Evolutionary conservation across 306 rosid genomes (phyloP), one percentile per base, ranked within the genome.

Genomic region (Sphenostylis stenocarpa): DNA sequence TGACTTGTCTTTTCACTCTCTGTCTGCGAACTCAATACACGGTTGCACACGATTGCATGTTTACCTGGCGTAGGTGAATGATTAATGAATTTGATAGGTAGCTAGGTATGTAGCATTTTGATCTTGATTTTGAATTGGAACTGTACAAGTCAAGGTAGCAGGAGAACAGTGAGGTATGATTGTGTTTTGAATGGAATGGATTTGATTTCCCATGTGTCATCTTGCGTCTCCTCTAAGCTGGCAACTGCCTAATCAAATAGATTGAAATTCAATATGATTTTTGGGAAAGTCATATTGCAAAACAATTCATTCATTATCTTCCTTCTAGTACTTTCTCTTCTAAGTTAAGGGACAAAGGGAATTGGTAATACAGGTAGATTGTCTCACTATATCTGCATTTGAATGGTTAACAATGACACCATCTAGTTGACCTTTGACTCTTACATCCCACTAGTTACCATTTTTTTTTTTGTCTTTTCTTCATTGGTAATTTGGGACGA

Each of bases 1-100:
- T 85, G 96, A 93, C 86, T 89, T 85, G 98, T 93, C 98, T 85
- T 91, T 70, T 91, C 98, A 91, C 64, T 45, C 41, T 26, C 8
- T 39, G 11, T 70, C 80, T 68, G 68, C 76, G 44, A 28, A 51
- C 84, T 78, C 47, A 75, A 64, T 84, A 75, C 90, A 84, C 86
- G 87, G 51, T 83, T 85, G 79, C 85, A 80, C 73, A 68, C 84
- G 1, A 67, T 78, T 67, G 70, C 7, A 15, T 56, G 33, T 6
- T 3, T n/a, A 28, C 14, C n/a, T 41, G 6, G 52, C 4, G 12
- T 36, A 62, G 43, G 53, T 45, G 47, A 29, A 7, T 65, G 55
- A 52, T 3, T 60, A 48, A 38, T 49, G 1, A 79, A 60, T 71
- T 7, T 49, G 2, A 29, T 68, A 78, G 29, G 16, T 41, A 39